A percentile compares a stretch with the other conserved stretches of the same genome.
Evolutionary conservation across 305 asterid species (phyloP).

Genomic region (Euphrasia arctica): DNA sequence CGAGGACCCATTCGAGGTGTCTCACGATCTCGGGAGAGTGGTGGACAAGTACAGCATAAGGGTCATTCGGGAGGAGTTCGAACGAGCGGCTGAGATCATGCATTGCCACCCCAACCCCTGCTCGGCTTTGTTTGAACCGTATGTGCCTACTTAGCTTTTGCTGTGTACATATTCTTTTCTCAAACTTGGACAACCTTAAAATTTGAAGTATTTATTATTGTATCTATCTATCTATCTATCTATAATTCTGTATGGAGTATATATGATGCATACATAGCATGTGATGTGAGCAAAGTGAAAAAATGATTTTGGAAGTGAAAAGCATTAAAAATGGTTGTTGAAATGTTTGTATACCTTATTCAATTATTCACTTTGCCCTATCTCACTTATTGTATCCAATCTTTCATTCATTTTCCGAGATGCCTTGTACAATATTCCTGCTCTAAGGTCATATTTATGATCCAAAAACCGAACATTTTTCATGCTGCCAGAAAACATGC

Average conservation of each 20-base stretch:
- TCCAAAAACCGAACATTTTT: conserved; percentile 4
- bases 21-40: conserved; percentile 96
- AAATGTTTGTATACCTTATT: conserved; percentile 1
- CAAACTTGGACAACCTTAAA: not conserved
- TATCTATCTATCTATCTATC: too few species aligned
- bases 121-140: conserved; percentile 64
- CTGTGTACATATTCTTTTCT: conserved; percentile 20
- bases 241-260: too few species aligned
- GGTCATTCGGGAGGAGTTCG: conserved; percentile 92
- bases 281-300: not conserved
- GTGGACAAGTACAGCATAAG: conserved; percentile 81
- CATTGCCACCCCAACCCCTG: conserved; percentile 70
- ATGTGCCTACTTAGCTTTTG: conserved; percentile 41
- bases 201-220: too few species aligned
- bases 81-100: conserved; percentile 91
- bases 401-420: conserved; percentile 9
- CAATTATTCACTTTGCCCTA: conserved; percentile 19
- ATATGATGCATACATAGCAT: too few species aligned
- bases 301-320: not conserved
- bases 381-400: conserved; percentile 1
- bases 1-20: conserved; percentile 88
- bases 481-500: conserved; percentile 8
- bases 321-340: conserved; percentile 16
- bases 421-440: conserved; percentile 17
- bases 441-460: not conserved